Base-by-base conservation (phyloP, 2,329 filamentous ascomycete genomes). In the Pestalotiopsis sp. region DNA sequence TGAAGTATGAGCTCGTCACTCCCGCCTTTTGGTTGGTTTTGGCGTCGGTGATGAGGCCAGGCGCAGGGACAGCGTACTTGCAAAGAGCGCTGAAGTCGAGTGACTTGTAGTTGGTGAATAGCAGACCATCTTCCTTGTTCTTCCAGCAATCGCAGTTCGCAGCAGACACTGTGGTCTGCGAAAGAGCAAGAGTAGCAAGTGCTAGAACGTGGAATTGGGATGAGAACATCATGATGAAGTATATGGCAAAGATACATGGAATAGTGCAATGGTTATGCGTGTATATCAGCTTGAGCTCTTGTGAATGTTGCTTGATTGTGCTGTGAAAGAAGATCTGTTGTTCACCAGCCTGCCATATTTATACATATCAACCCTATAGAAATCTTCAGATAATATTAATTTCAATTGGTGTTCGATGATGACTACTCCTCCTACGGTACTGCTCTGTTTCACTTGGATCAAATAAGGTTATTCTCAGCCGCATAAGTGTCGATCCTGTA, bases 61-160 rank as follows among this genome's bases (percentile, higher is more conserved):
- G 59, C 12, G 38, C 59, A 14, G 59, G 59, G 27, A 27, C 59
- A 12, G 59, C 59, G 31, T 62, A 62, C 17, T 62, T 62, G 27
- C 4, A 27, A 13, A 62, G 17, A 12, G 59, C 38, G 27, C 59
- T 27, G 27, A 62, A 62, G 59, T 62, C 31, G 17, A 62, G 12
- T 6, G 27, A n/a, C 31, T 62, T 39, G 17, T 62, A 62, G 38
- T 62, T 62, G 31, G 59, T 62, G 36, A 62, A 62, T 5, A 62
- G 25, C 11, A 36, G 14, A 20, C 59, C 59, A 62, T 62, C 59
- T n/a, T 62, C 59, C 59, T 62, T 62, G 14, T 27, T 62, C 59
- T 38, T 62, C 59, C 59, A 62, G 31, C 59, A 62, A 39, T 62
- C 31, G 31, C 59, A 62, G 20, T 11, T 23, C 25, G 59, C 14